These are phyloP conservation scores for Epichloe scottii DNA, from an alignment of 2,329 filamentous ascomycete species.

Conservation along the genomic window DNA sequence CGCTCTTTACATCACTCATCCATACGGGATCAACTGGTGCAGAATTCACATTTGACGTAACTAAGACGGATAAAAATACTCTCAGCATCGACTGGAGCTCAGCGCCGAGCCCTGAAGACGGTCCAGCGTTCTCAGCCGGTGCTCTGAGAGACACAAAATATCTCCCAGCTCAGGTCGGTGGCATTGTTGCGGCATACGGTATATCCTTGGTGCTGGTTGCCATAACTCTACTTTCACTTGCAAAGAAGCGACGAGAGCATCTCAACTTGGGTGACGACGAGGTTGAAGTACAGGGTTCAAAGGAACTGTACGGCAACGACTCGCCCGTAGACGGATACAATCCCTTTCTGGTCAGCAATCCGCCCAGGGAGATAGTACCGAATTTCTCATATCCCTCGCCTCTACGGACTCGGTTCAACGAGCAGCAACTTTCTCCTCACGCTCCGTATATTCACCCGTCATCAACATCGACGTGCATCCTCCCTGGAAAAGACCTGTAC, in stretches of 20 bases:
- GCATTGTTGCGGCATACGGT: constrained; percentile 74
- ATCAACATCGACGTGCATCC: constrained; percentile 31
- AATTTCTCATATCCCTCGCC: constrained; percentile 42
- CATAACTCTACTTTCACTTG: constrained; percentile 47
- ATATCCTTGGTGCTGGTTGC: constrained; percentile 64
- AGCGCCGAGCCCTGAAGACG: constrained; percentile 47
- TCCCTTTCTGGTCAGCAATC: not conserved
- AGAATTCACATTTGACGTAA: constrained; percentile 7
- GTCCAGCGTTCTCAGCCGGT: constrained; percentile 43
- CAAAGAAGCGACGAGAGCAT: constrained; percentile 40
- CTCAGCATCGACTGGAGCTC: constrained; percentile 31
- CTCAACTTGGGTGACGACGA: constrained; percentile 39
- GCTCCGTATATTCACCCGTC: constrained; percentile 34
- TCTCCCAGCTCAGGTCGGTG: constrained; percentile 71
- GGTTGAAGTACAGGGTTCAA: constrained; percentile 28
- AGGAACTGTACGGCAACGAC: constrained; percentile 12
- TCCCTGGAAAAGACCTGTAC: constrained; percentile 50
- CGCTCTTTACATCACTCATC: constrained; percentile 16
- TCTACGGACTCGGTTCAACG: constrained; percentile 20
- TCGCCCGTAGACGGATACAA: constrained; percentile 8
- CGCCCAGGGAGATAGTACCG: constrained; percentile 14
- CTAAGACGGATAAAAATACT: constrained; percentile 18
- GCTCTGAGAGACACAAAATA: constrained; percentile 49
- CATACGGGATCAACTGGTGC: constrained; percentile 9
- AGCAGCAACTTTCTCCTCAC: constrained; percentile 5